Evolutionary conservation across 2,329 filamentous ascomycete species (phyloP).

Genomic region (Ophiostoma triangulosporum): DNA sequence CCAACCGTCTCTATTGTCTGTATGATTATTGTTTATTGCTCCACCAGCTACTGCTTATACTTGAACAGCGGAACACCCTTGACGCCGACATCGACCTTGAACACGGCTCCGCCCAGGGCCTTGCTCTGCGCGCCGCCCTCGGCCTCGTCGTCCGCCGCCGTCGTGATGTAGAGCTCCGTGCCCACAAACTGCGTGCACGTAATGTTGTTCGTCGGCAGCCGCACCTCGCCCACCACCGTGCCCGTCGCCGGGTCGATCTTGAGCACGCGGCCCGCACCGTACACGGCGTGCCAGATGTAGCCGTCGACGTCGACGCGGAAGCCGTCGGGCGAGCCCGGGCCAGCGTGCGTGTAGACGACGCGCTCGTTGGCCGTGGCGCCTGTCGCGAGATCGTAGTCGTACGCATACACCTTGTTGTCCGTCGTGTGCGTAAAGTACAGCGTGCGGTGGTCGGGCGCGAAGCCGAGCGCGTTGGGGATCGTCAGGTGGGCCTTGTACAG

Average conservation of each 20-base stretch:
- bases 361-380: slow-evolving; percentile 55
- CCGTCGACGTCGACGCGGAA: slow-evolving; percentile 74
- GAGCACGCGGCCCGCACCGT: slow-evolving; percentile 62
- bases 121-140: slow-evolving; percentile 50
- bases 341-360: slow-evolving; percentile 57
- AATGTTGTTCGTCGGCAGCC: slow-evolving; percentile 62
- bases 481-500: slow-evolving; percentile 37
- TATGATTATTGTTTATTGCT: too few species aligned
- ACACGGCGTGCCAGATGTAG: slow-evolving; percentile 82
- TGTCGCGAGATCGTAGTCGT: slow-evolving; percentile 54
- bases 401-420: slow-evolving; percentile 54
- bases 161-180: slow-evolving; percentile 64
- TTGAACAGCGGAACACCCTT: slow-evolving; percentile 48
- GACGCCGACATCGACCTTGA: slow-evolving; percentile 64
- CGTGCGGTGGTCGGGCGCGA: slow-evolving; percentile 57
- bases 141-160: slow-evolving; percentile 51
- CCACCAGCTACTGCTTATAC: slow-evolving; percentile 33
- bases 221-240: slow-evolving; percentile 59
- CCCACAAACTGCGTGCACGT: slow-evolving; percentile 75
- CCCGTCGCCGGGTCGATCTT: slow-evolving; percentile 54
- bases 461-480: slow-evolving; percentile 77
- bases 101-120: slow-evolving; percentile 56
- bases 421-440: slow-evolving; percentile 79
- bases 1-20: too few species aligned
- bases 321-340: slow-evolving; percentile 62